Percentiles rank a stretch among this genome's conserved stretches.
phyloP scores from a whole-genome alignment of 306 rosid genomes.

The Gastrolobium villosum region DNA sequence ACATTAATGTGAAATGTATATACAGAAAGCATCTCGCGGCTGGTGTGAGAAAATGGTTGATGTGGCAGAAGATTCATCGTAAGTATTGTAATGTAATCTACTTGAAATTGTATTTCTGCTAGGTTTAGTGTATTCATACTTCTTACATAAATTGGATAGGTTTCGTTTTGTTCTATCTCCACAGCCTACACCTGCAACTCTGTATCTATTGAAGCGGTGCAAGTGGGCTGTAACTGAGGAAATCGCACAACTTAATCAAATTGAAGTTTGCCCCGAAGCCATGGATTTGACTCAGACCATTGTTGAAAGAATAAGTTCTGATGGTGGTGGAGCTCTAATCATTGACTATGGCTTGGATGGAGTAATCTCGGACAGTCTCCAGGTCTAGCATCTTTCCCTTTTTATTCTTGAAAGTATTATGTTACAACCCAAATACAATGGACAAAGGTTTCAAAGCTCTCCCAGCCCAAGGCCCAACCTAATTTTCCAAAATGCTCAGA shows the following conservation, averaged over 20 bases:
- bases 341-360: conserved; percentile 90
- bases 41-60: conserved; percentile 97
- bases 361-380: conserved; percentile 89
- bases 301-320: conserved; percentile 78
- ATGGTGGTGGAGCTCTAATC: conserved; percentile 97
- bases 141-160: conserved; percentile 63
- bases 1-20: not conserved
- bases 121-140: conserved; percentile 44
- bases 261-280: conserved; percentile 95
- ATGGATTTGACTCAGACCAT: conserved; percentile 86
- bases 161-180: conserved; percentile 91
- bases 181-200: conserved; percentile 85
- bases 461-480: too few relatives aligned
- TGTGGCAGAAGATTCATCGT: conserved; percentile 87
- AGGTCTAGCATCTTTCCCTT: conserved; percentile 62
- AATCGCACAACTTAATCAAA: conserved; percentile 68
- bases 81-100: conserved; percentile 54
- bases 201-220: conserved; percentile 78
- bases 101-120: conserved; percentile 39
- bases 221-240: conserved; percentile 86
- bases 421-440: too few relatives aligned
- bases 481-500: too few relatives aligned
- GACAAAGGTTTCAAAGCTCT: too few relatives aligned
- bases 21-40: conserved; percentile 85
- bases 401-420: conserved; percentile 29